These are phyloP conservation scores for Phytophthora pini DNA, from an alignment of 352 stramenopile genomes.

Conservation along the genomic window DNA sequence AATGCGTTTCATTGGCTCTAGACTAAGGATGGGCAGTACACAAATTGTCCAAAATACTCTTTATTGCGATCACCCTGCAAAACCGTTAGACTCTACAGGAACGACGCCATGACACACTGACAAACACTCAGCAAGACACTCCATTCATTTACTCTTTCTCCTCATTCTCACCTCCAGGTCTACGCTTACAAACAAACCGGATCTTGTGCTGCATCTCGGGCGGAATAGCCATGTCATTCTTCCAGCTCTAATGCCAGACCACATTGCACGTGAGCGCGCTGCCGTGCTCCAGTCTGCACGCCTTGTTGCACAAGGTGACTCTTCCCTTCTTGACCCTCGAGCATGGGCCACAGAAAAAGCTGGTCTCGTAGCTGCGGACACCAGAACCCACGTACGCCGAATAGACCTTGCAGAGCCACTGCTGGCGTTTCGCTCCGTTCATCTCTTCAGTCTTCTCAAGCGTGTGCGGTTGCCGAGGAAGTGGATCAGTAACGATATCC, in stretches of 20 bases:
- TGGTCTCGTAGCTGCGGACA: neutral
- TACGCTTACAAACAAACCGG: conserved; percentile 1
- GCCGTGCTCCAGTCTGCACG: conserved; percentile 1
- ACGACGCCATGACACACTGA: no score
- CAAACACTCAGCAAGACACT: no score
- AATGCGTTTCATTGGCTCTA: no score
- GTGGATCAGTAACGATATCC: neutral
- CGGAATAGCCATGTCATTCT: conserved; percentile 14
- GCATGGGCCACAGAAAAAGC: neutral
- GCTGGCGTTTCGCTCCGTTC: neutral
- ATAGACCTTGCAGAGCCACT: neutral
- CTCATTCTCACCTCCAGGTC: no score
- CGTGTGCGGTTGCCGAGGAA: neutral
- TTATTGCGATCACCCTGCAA: no score
- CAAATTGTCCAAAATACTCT: no score
- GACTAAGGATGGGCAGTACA: no score
- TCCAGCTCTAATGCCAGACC: conserved; percentile 27
- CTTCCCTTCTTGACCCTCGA: neutral
- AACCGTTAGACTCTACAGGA: no score
- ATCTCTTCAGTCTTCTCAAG: neutral
- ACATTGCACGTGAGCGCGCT: conserved; percentile 16
- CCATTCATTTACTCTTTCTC: neutral
- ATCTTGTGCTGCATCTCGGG: conserved; percentile 19
- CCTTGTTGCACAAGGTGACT: conserved; percentile 25
- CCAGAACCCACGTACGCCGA: neutral